A percentile compares a stretch with the other conserved stretches of the same genome.
phyloP scores from a whole-genome alignment of 202 grass and related monocot species.

The Eragrostis tef region DNA sequence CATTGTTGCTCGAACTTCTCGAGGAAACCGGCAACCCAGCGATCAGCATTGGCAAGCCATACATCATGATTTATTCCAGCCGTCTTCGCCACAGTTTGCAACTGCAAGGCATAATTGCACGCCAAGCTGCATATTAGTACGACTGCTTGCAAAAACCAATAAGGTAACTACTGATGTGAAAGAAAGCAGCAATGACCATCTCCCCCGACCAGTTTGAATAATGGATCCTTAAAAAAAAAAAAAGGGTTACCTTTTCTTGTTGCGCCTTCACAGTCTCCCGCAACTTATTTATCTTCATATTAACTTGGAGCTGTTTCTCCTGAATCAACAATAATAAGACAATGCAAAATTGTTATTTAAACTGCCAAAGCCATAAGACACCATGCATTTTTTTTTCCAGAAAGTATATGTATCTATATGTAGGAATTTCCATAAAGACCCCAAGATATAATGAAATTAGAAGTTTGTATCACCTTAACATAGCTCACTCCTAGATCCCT shows the following conservation, averaged over 20 bases:
- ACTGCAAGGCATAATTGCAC: constrained; percentile 50
- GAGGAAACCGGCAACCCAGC: constrained; percentile 95
- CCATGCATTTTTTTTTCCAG: neutral
- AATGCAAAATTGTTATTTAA: neutral
- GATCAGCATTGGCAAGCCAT: constrained; percentile 89
- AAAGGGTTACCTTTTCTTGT: constrained; percentile 78
- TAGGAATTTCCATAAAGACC: neutral
- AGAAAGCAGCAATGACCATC: neutral
- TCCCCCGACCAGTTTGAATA: neutral
- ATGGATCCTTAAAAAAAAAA: neutral
- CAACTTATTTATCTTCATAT: constrained; percentile 96
- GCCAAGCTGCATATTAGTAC: constrained; percentile 27
- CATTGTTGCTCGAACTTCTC: constrained; percentile 98
- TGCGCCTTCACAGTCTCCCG: constrained; percentile 91
- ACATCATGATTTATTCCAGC: constrained; percentile 81
- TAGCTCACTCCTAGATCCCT: constrained; percentile 96
- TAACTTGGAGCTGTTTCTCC: constrained; percentile 96
- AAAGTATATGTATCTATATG: neutral
- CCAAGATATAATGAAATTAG: neutral
- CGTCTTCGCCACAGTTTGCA: constrained; percentile 92
- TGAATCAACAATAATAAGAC: constrained; percentile 36
- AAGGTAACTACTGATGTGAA: too few relatives aligned
- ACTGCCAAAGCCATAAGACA: neutral
- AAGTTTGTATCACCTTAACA: constrained; percentile 73
- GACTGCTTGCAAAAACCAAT: neutral